Base-by-base conservation (phyloP, 306 rosid species). In the Prunus armeniaca region DNA sequence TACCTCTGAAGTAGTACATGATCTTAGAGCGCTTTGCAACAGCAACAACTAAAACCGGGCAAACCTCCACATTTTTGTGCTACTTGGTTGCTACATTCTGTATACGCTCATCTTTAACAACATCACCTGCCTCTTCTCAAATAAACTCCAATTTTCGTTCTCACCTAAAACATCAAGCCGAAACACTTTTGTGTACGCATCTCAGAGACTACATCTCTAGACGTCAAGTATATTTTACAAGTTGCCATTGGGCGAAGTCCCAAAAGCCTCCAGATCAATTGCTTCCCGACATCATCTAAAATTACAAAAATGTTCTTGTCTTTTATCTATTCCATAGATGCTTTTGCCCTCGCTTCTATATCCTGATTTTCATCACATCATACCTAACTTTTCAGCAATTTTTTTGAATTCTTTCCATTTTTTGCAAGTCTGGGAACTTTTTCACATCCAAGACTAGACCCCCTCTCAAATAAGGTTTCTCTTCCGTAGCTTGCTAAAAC, bases 221-320 rank as follows among this genome's bases (percentile, higher is more conserved):
- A 78, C 0, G 86, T 73, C 19, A 78, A 62, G 12, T 78, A 50
- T 28, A 82, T 45, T 3, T 74, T 82, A n/a, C 82, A 78, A 22
- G 43, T 46, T 2, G 24, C 24, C 24, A 22, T 22, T 22, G 24
- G 24, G 24, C 75, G 64, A 17, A 78, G 50, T 19, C 86, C 86
- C 22, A 78, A 1, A 1, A 5, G n/a, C 70, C 38, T 18, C 74
- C 38, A 82, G 17, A 9, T 82, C 67, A n/a, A 74, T 25, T 65
- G 24, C 27, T 15, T 9, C 69, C 80, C 68, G 1, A 72, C 51
- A 65, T 82, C 80, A 34, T 74, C 80, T 50, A 78, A 65, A 27
- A 76, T 66, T 5, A 81, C 13, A 6, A 81, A 46, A 17, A 32
- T 5, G 25, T 62, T 68, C 60, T 63, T 25, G 22, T 77, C 69